Percentiles rank a stretch among this genome's conserved stretches.
Conservation (phyloP, 1,284 basidiomycete genomes). For the Irpex rosettiformis region DNA sequence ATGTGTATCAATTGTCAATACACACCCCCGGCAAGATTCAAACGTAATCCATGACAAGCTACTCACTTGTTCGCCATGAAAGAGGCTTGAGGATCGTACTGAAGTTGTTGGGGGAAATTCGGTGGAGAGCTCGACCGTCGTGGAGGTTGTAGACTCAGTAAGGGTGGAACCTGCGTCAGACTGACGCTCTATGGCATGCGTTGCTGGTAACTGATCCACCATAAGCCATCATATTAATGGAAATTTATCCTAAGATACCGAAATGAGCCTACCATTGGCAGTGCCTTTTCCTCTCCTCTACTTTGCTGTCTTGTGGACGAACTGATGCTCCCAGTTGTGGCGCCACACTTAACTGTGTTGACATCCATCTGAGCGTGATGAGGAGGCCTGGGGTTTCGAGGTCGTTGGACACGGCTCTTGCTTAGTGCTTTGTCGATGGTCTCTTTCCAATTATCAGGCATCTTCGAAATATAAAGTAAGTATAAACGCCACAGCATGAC, state of each 20-base stretch:
- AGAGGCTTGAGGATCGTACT: background rate
- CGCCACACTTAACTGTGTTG: background rate
- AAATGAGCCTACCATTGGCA: slow-evolving; percentile 9
- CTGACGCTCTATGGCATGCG: slow-evolving; percentile 3
- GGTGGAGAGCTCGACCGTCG: slow-evolving; percentile 9
- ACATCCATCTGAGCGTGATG: background rate
- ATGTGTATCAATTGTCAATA: slow-evolving; percentile 4
- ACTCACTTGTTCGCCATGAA: background rate
- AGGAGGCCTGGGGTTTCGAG: slow-evolving; percentile 10
- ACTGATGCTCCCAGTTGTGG: background rate
- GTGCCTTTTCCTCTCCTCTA: slow-evolving; percentile 10
- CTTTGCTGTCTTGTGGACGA: background rate
- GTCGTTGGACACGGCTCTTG: slow-evolving; percentile 22
- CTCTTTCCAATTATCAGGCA: slow-evolving; percentile 50
- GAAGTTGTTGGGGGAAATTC: background rate
- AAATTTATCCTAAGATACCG: background rate
- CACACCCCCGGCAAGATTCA: background rate
- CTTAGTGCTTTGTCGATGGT: slow-evolving; percentile 37
- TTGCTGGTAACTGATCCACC: slow-evolving; percentile 6
- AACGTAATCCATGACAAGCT: background rate
- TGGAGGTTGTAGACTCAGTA: slow-evolving; percentile 5
- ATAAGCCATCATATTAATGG: slow-evolving; percentile 1
- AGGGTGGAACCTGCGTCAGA: slow-evolving; percentile 11
- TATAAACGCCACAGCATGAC: slow-evolving; percentile 5
- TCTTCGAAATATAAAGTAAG: slow-evolving; percentile 30